phyloP scores from a whole-genome alignment of 371 early-diverging fungal genomes.

The Apophysomyces sp. region DNA sequence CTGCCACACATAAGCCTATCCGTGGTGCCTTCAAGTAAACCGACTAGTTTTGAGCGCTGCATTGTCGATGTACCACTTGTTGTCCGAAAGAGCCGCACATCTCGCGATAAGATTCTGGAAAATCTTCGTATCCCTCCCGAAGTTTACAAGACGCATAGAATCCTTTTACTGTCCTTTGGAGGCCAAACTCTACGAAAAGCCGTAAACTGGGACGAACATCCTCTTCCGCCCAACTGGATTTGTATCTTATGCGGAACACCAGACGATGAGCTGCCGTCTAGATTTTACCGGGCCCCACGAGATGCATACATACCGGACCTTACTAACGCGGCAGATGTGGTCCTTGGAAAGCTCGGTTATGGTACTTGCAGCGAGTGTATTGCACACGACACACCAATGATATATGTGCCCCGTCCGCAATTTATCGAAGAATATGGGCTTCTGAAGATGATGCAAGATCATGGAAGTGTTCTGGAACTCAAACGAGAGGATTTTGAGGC shows the following conservation, averaged over 20 bases:
- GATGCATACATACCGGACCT: constrained; percentile 78
- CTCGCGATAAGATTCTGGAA: constrained; percentile 53
- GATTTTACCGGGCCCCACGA: constrained; percentile 59
- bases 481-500: constrained; percentile 60
- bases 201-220: constrained; percentile 44
- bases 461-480: constrained; percentile 65
- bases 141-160: constrained; percentile 53
- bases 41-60: constrained; percentile 18
- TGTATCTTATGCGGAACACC: constrained; percentile 73
- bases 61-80: constrained; percentile 65
- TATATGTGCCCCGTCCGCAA: constrained; percentile 77
- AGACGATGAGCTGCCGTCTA: constrained; percentile 45
- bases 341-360: constrained; percentile 80
- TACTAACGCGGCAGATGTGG: constrained; percentile 71
- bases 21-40: constrained; percentile 16
- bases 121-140: constrained; percentile 61
- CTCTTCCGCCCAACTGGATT: constrained; percentile 75
- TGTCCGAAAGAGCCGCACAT: constrained; percentile 49
- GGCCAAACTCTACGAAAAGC: constrained; percentile 59
- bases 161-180: constrained; percentile 77
- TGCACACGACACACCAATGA: constrained; percentile 68
- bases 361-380: constrained; percentile 83
- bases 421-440: constrained; percentile 81
- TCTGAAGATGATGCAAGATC: constrained; percentile 61
- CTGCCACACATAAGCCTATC: constrained; percentile 35